Conservation (phyloP, 2,329 filamentous ascomycete species). For the Hypoxylon sp. region DNA sequence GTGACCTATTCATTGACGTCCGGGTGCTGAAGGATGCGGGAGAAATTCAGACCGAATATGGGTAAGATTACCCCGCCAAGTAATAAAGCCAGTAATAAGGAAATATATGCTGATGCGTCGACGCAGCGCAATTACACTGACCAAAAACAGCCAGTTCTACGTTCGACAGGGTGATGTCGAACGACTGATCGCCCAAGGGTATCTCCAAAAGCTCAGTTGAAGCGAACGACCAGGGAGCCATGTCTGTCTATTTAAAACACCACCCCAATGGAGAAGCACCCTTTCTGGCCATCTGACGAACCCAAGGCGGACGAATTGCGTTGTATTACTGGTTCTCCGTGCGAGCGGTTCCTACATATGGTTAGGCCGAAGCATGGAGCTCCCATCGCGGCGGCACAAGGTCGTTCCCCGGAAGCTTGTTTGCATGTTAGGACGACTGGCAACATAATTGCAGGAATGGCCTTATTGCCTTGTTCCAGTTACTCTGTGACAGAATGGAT, state of each 20-base stretch:
- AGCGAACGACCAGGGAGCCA: background rate
- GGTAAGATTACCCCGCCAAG: conserved; percentile 68
- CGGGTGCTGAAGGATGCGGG: conserved; percentile 95
- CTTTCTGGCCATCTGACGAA: conserved; percentile 9
- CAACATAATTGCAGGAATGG: conserved; percentile 32
- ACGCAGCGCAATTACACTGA: conserved; percentile 88
- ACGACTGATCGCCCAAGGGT: conserved; percentile 92
- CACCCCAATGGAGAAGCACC: conserved; percentile 1
- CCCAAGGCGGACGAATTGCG: conserved; percentile 7
- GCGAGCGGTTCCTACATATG: conserved; percentile 9
- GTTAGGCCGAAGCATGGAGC: conserved; percentile 25
- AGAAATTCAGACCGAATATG: conserved; percentile 99
- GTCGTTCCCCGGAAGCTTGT: conserved; percentile 40
- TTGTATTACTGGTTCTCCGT: conserved; percentile 11
- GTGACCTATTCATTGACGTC: conserved; percentile 96
- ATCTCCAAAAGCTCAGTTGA: conserved; percentile 90
- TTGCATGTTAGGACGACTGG: conserved; percentile 22
- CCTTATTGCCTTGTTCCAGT: conserved; percentile 19
- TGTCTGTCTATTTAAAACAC: conserved; percentile 15
- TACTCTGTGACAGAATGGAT: conserved; percentile 34
- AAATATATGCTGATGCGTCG: conserved; percentile 47
- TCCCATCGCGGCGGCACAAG: conserved; percentile 30
- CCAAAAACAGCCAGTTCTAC: conserved; percentile 98
- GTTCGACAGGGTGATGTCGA: conserved; percentile 97
- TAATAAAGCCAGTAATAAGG: conserved; percentile 6